Base-by-base conservation (phyloP, 1,139 yeast genomes). In the Magnusiomyces fungicola region DNA sequence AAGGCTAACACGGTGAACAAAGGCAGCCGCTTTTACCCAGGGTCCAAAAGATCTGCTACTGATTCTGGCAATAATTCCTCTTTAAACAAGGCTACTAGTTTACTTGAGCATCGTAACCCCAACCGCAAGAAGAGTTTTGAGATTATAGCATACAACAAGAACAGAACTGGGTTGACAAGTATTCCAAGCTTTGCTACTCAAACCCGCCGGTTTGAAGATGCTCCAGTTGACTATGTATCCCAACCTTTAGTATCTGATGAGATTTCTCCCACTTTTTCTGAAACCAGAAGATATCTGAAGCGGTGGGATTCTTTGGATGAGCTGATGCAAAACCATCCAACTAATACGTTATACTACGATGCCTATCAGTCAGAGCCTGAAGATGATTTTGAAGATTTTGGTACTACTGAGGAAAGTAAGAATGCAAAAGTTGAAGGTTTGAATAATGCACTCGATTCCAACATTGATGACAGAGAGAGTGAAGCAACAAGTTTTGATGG, bases 291-390 rank as follows among this genome's bases (percentile, higher is more conserved):
- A 3, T 6, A 23, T 5, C 23, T 34, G 6, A n/a, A n/a, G 14
- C 16, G 19, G 19, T 34, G 38, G 38, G 38, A 34, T 14, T 34
- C 38, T 5, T 14, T 34, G 5, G 43, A 24, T n/a, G 30, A 24
- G 21, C 32, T 39, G 7, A 39, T 39, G 29, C 32, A 25, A n/a
- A 6, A 39, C 14, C 22, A 39, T 6, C 43, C 43, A 6, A 21
- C 36, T 2, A 42, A 42, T 21, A 30, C 38, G 14, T 6, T 30
- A 14, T 42, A 42, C 29, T 42, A 42, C n/a, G 45, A 42, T 32
- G 45, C 45, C 19, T 42, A 32, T 21, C 45, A 42, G n/a, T 32
- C 45, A 10, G 45, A 32, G 14, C 37, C 45, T 25, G 38, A 18
- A 6, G 38, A 34, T n/a, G 16, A 3, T 34, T 14, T 34, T 18